phyloP scores from a whole-genome alignment of 202 grass and related monocot species.

The Dendrocalamus latiflorus region DNA sequence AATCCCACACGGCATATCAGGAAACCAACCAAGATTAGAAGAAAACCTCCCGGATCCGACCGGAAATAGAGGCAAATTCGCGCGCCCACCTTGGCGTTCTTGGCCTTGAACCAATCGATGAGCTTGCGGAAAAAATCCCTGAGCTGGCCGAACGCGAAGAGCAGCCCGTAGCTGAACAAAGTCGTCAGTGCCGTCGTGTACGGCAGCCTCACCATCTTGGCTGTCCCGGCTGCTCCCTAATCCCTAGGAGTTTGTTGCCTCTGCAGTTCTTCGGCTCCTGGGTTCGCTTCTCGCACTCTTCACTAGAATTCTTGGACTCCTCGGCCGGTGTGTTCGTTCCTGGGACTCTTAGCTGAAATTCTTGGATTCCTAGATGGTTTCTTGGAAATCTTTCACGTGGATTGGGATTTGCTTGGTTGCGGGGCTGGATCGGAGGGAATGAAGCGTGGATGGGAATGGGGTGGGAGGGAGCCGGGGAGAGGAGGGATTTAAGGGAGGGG shows the following conservation, averaged over 20 bases:
- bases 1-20: constrained; percentile 14
- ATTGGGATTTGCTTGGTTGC: background rate
- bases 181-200: constrained; percentile 75
- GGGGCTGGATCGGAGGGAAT: background rate
- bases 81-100: constrained; percentile 43
- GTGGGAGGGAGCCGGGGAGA: background rate
- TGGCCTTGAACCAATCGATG: constrained; percentile 58
- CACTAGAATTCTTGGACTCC: background rate
- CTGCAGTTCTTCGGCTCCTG: background rate
- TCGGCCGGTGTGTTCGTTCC: no score
- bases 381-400: background rate
- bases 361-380: constrained; percentile 21
- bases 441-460: background rate
- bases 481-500: constrained; percentile 35
- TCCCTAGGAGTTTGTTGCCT: background rate
- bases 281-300: background rate
- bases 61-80: background rate
- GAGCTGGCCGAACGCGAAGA: constrained; percentile 78
- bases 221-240: background rate
- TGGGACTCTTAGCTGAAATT: background rate
- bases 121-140: constrained; percentile 72
- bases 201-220: constrained; percentile 70
- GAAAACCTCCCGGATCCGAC: constrained; percentile 5
- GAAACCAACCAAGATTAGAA: background rate
- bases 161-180: constrained; percentile 77